phyloP scores from a whole-genome alignment of 345 rosid species.

The Geranium brycei region DNA sequence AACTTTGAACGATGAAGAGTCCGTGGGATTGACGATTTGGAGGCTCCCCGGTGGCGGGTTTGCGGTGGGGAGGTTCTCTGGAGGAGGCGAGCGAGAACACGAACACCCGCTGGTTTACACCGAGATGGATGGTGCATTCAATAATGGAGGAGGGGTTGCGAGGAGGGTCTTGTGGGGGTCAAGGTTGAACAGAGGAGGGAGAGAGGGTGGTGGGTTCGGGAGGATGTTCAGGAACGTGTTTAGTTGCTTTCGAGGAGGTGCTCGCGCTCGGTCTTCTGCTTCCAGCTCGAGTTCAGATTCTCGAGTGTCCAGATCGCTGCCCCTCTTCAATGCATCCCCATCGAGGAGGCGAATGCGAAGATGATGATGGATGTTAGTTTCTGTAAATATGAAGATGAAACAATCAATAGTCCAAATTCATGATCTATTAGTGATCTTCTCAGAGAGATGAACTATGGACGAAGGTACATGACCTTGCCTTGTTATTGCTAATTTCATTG shows the following conservation, averaged over 20 bases:
- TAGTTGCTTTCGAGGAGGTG: slow-evolving; percentile 34
- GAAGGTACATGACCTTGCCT: no score
- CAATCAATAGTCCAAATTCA: no score
- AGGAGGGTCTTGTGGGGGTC: slow-evolving; percentile 69
- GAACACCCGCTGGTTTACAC: slow-evolving; percentile 77
- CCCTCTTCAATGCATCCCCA: slow-evolving; percentile 9
- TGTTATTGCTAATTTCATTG: no score
- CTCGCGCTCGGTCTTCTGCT: slow-evolving; percentile 4
- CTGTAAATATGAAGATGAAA: neutral
- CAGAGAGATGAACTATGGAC: no score
- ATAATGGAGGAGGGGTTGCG: slow-evolving; percentile 39
- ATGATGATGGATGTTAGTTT: no score
- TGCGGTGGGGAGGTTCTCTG: slow-evolving; percentile 81
- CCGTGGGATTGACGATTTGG: slow-evolving; percentile 86
- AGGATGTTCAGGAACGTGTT: slow-evolving; percentile 30
- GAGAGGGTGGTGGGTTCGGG: slow-evolving; percentile 42
- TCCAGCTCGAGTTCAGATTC: slow-evolving; percentile 21
- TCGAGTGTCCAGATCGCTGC: slow-evolving; percentile 12
- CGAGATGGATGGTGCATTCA: slow-evolving; percentile 79
- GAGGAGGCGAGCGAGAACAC: slow-evolving; percentile 61
- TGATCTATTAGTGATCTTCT: no score
- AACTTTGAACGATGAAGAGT: slow-evolving; percentile 23
- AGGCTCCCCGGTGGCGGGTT: slow-evolving; percentile 87
- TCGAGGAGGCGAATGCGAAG: slow-evolving; percentile 17
- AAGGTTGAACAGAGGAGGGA: slow-evolving; percentile 34